Percentiles rank a stretch among this genome's conserved stretches.
phyloP scores from a whole-genome alignment of 768 basidiomycete species.

The Obba rivulosa region DNA sequence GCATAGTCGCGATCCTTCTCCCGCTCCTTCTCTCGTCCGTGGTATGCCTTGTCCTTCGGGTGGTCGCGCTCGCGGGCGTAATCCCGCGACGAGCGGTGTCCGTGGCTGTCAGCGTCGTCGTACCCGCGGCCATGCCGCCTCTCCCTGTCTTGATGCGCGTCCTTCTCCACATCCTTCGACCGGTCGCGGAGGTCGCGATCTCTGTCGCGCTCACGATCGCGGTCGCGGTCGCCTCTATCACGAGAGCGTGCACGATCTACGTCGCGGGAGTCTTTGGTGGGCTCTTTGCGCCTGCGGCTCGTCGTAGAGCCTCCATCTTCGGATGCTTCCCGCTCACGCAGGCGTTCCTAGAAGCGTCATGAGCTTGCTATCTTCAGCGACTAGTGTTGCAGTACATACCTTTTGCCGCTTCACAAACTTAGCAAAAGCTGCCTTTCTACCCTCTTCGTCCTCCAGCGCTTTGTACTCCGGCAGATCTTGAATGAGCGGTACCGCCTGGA shows the following conservation, averaged over 20 bases:
- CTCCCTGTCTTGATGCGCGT: conserved; percentile 29
- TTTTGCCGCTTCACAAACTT: conserved; percentile 92
- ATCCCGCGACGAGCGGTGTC: conserved; percentile 35
- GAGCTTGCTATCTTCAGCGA: background rate
- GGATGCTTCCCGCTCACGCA: conserved; percentile 61
- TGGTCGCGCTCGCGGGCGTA: conserved; percentile 29
- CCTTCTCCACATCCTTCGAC: conserved; percentile 21
- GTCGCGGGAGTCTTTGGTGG: conserved; percentile 32
- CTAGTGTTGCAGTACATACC: conserved; percentile 33
- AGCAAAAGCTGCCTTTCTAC: conserved; percentile 70
- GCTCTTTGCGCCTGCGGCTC: conserved; percentile 78
- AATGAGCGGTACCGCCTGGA: conserved; percentile 67
- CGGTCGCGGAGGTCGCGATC: conserved; percentile 23
- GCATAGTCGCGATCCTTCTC: conserved; percentile 32
- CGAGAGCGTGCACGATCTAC: conserved; percentile 30
- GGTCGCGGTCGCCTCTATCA: conserved; percentile 29
- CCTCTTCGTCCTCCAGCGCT: conserved; percentile 85
- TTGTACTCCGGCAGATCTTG: conserved; percentile 82
- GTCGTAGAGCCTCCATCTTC: conserved; percentile 81
- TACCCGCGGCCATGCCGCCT: conserved; percentile 41
- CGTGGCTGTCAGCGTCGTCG: conserved; percentile 38
- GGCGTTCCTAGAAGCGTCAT: conserved; percentile 56
- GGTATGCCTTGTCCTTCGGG: conserved; percentile 32
- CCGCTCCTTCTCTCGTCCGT: conserved; percentile 22
- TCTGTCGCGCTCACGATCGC: conserved; percentile 27